These are phyloP conservation scores for Neurospora sp. DNA, from an alignment of 495 filamentous ascomycete genomes.

Conservation along the genomic window DNA sequence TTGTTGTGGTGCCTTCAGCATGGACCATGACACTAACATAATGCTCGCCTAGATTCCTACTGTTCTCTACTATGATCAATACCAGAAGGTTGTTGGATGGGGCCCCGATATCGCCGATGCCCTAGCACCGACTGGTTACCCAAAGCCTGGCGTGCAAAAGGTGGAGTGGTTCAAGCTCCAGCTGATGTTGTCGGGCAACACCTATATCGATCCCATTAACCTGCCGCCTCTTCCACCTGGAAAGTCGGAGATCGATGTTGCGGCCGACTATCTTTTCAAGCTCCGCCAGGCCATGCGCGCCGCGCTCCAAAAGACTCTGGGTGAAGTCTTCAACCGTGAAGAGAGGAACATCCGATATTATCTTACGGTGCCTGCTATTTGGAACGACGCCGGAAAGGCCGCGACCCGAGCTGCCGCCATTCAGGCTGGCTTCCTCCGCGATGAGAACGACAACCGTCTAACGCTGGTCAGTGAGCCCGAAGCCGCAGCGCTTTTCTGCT, in stretches of 20 bases:
- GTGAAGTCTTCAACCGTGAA: conserved; percentile 66
- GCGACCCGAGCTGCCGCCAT: conserved; percentile 62
- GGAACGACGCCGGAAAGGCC: conserved; percentile 69
- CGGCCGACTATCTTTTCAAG: conserved; percentile 68
- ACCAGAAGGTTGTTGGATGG: conserved; percentile 70
- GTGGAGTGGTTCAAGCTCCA: conserved; percentile 75
- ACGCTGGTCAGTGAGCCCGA: conserved; percentile 65
- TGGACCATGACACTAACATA: background rate
- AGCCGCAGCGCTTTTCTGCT: conserved; percentile 63
- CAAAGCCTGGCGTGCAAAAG: conserved; percentile 66
- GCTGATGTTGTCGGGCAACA: conserved; percentile 68
- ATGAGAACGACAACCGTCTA: conserved; percentile 66
- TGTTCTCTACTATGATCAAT: conserved; percentile 66
- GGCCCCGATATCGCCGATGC: conserved; percentile 68
- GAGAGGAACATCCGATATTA: conserved; percentile 68
- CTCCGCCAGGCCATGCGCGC: conserved; percentile 64
- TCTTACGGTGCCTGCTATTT: conserved; percentile 64
- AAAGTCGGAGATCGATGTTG: conserved; percentile 70
- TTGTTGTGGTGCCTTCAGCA: background rate
- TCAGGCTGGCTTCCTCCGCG: conserved; percentile 62
- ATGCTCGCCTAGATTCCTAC: conserved; percentile 51
- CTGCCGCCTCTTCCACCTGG: conserved; percentile 63
- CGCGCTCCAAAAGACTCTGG: conserved; percentile 64
- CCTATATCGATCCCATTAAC: conserved; percentile 72
- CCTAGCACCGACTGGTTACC: conserved; percentile 62